These are phyloP conservation scores for Mycena pura DNA, from an alignment of 768 basidiomycete genomes.

Conservation along the genomic window DNA sequence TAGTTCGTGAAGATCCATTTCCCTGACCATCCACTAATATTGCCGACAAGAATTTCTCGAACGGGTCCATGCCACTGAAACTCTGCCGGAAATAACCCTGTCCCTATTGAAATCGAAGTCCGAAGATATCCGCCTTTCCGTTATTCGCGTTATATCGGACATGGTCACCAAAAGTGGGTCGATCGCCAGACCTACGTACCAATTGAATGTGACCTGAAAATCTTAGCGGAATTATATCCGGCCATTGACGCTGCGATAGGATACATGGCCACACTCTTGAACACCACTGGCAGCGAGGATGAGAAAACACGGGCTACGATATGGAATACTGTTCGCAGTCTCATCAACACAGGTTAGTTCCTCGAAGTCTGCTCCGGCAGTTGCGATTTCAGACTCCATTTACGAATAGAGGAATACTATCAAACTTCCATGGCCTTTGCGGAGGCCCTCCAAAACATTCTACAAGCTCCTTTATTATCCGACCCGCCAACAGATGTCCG, in stretches of 20 bases:
- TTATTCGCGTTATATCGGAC: neutral
- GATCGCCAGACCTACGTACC: too few species aligned
- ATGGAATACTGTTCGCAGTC: neutral
- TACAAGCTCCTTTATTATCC: neutral
- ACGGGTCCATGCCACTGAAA: too few species aligned
- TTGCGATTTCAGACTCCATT: neutral
- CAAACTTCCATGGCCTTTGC: neutral
- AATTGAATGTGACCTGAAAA: neutral
- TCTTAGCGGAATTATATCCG: neutral
- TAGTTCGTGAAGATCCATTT: neutral
- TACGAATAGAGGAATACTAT: neutral
- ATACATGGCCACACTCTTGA: neutral
- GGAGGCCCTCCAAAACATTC: neutral
- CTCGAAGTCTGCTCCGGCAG: too few species aligned
- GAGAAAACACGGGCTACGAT: neutral
- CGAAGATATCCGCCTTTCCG: neutral
- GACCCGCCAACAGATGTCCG: neutral
- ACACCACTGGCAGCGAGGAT: neutral
- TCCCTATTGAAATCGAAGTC: neutral
- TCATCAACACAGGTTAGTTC: constrained; percentile 1
- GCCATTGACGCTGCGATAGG: neutral
- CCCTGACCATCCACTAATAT: too few species aligned
- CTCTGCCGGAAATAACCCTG: neutral
- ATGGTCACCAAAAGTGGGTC: neutral
- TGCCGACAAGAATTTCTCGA: neutral